These are phyloP conservation scores for Fusarium mundagurra DNA, from an alignment of 2,329 filamentous ascomycete genomes.

Conservation along the genomic window DNA sequence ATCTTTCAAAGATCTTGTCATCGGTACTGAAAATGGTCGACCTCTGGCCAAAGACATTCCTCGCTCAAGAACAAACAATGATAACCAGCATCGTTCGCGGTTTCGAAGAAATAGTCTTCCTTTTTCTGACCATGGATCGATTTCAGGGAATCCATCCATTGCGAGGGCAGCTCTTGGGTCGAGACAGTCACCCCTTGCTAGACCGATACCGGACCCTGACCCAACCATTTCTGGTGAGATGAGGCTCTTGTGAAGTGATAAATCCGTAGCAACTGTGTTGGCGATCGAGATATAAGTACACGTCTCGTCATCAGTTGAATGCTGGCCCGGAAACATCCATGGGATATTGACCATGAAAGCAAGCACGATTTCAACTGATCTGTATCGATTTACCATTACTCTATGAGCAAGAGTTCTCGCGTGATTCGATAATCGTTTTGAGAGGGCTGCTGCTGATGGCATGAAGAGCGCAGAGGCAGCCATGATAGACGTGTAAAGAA, in stretches of 20 bases:
- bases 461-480: slow-evolving; percentile 75
- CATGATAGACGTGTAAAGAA: slow-evolving; percentile 77
- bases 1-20: slow-evolving; percentile 71
- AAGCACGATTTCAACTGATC: slow-evolving; percentile 78
- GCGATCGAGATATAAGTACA: slow-evolving; percentile 77
- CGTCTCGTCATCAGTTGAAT: slow-evolving; percentile 77
- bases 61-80: slow-evolving; percentile 76
- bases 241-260: slow-evolving; percentile 76
- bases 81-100: slow-evolving; percentile 75
- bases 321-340: slow-evolving; percentile 76
- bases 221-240: slow-evolving; percentile 61
- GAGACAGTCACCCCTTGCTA: slow-evolving; percentile 75
- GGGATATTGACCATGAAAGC: slow-evolving; percentile 81
- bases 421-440: slow-evolving; percentile 72
- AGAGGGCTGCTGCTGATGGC: slow-evolving; percentile 70
- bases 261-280: slow-evolving; percentile 73
- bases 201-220: slow-evolving; percentile 54
- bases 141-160: slow-evolving; percentile 73
- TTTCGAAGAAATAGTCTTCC: slow-evolving; percentile 70
- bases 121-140: slow-evolving; percentile 68
- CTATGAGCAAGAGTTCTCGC: slow-evolving; percentile 69
- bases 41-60: slow-evolving; percentile 77
- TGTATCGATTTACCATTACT: slow-evolving; percentile 68
- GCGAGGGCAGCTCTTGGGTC: slow-evolving; percentile 71
- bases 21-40: slow-evolving; percentile 73